Conservation (phyloP, 306 rosid genomes). For the Alnus glutinosa region DNA sequence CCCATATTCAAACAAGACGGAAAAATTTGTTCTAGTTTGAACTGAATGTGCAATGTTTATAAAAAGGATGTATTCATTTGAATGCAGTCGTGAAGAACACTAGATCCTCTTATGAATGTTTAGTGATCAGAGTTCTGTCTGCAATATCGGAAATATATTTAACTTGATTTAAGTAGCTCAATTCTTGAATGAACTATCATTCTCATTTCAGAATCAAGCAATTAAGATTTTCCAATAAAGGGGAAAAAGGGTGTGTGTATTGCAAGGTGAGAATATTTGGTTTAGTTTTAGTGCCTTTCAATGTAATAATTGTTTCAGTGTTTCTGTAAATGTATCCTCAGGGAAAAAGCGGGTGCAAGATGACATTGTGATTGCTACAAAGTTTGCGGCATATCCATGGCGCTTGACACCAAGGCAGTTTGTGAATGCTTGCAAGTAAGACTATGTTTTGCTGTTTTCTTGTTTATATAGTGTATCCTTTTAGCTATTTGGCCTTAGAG, state of each 20-base stretch:
- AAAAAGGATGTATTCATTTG: background rate
- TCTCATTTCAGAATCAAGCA: background rate
- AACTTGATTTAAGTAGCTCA: background rate
- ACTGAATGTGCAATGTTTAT: background rate
- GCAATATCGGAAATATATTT: background rate
- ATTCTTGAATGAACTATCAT: background rate
- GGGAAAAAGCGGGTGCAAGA: slow-evolving; percentile 53
- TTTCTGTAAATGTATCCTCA: slow-evolving; percentile 33
- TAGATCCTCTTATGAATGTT: too few relatives aligned
- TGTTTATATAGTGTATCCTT: background rate
- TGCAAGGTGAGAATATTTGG: background rate
- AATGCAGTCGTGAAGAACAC: background rate
- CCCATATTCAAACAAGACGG: background rate
- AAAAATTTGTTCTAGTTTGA: background rate
- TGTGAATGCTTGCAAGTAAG: slow-evolving; percentile 89
- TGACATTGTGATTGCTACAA: slow-evolving; percentile 82
- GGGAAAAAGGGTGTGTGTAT: background rate
- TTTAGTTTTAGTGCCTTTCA: background rate
- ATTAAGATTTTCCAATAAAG: background rate
- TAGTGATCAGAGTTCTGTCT: background rate
- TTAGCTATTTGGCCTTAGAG: background rate
- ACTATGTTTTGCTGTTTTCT: background rate
- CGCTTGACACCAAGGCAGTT: slow-evolving; percentile 86
- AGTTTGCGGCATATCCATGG: slow-evolving; percentile 98
- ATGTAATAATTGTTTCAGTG: slow-evolving; percentile 9